These are phyloP conservation scores for Colletotrichum trifolii DNA, from an alignment of 2,329 filamentous ascomycete genomes.

Conservation along the genomic window DNA sequence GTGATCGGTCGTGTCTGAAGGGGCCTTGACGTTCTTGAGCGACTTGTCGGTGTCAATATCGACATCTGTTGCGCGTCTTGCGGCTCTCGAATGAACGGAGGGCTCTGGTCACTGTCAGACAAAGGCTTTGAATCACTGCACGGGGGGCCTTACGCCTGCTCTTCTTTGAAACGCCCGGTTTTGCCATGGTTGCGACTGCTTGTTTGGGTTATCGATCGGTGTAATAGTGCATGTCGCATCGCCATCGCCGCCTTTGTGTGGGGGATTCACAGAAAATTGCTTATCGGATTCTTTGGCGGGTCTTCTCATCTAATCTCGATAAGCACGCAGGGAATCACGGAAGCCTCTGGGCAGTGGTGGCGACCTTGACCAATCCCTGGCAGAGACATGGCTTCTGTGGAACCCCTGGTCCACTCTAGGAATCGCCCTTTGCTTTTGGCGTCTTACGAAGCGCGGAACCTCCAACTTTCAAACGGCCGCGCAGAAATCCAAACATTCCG, in stretches of 20 bases:
- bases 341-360: slow-evolving; percentile 11
- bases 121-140: fast-evolving
- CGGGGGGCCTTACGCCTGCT: slow-evolving; percentile 40
- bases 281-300: slow-evolving; percentile 23
- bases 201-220: slow-evolving; percentile 17
- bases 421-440: slow-evolving; percentile 12
- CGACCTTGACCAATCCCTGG: slow-evolving; percentile 29
- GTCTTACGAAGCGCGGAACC: slow-evolving; percentile 8
- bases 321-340: slow-evolving; percentile 16
- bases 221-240: slow-evolving; percentile 2
- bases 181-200: slow-evolving; percentile 35
- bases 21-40: slow-evolving; percentile 68
- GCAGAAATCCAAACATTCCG: slow-evolving; percentile 24
- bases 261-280: slow-evolving; percentile 35
- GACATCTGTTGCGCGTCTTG: slow-evolving; percentile 77
- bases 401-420: slow-evolving; percentile 21
- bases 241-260: slow-evolving; percentile 11
- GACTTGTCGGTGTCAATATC: slow-evolving; percentile 79
- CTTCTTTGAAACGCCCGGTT: slow-evolving; percentile 42
- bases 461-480: slow-evolving; percentile 13
- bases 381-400: slow-evolving; percentile 27
- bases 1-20: slow-evolving; percentile 57
- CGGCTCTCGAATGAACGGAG: slow-evolving; percentile 79
- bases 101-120: slow-evolving; percentile 55
- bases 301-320: slow-evolving; percentile 31